A percentile compares a stretch with the other conserved stretches of the same genome.
Conservation (phyloP, 2,329 filamentous ascomycete genomes). For the Alternaria triticina region DNA sequence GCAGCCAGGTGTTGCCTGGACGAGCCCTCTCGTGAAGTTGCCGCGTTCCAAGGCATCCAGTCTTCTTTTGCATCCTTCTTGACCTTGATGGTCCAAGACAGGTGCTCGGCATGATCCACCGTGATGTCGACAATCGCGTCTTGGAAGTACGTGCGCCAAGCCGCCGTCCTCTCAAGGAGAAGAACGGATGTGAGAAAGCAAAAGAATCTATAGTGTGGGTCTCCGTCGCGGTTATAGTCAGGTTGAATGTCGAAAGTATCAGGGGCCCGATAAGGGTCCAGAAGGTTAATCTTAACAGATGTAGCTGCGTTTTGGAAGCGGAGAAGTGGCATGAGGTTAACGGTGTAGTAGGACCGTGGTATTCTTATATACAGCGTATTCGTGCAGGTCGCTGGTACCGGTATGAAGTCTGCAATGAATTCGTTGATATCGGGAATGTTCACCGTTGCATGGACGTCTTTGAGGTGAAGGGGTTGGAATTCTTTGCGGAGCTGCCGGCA, state of each 20-base stretch:
- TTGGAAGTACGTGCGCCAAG: not conserved
- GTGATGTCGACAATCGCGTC: not conserved
- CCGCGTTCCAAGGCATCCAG: not conserved
- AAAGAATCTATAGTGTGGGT: not conserved
- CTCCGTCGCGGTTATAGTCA: not conserved
- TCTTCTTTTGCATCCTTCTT: not conserved
- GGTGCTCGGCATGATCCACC: not conserved
- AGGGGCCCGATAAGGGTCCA: not conserved
- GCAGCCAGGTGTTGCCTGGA: not conserved
- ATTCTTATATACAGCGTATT: not conserved
- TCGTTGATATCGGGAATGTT: not conserved
- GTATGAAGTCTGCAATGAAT: not conserved
- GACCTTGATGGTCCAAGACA: not conserved
- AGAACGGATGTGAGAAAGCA: not conserved
- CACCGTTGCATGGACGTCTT: not conserved
- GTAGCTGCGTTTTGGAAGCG: not conserved
- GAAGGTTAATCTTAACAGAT: not conserved
- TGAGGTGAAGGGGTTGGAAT: not conserved
- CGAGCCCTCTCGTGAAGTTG: not conserved
- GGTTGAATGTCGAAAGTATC: too few species aligned
- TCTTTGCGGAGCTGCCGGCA: not conserved
- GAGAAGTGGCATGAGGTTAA: not conserved
- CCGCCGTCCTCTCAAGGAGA: not conserved
- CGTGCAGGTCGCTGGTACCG: not conserved
- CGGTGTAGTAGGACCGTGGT: not conserved